phyloP scores from a whole-genome alignment of 805 yeast genomes.

The Saccharomycopsis oosterbeekiorum region DNA sequence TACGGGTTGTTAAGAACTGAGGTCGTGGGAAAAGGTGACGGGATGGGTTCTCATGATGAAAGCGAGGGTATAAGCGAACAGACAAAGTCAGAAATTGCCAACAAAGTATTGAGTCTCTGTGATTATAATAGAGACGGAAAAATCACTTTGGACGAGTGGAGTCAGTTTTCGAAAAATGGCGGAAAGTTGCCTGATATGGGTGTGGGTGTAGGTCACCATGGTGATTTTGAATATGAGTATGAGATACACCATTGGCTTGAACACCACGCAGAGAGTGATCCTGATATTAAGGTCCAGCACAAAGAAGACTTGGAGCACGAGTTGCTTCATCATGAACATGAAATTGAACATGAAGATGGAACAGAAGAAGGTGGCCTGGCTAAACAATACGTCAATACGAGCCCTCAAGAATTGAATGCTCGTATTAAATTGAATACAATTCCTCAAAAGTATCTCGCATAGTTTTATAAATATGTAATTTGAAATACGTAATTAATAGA shows the following conservation, averaged over 20 bases:
- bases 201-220: conserved; percentile 77
- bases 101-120: conserved; percentile 41
- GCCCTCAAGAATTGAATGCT: conserved; percentile 32
- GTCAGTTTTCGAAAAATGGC: conserved; percentile 47
- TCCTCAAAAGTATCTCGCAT: conserved; percentile 27
- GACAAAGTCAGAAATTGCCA: conserved; percentile 44
- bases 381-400: conserved; percentile 26
- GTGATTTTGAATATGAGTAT: conserved; percentile 86
- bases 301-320: conserved; percentile 87
- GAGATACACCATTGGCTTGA: conserved; percentile 93
- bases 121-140: conserved; percentile 60
- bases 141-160: conserved; percentile 62
- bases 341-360: conserved; percentile 46
- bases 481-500: not conserved
- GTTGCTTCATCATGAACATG: conserved; percentile 75
- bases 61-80: conserved; percentile 48
- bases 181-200: conserved; percentile 85
- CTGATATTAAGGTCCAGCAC: conserved; percentile 70
- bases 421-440: conserved; percentile 29
- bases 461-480: not conserved
- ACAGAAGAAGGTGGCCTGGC: conserved; percentile 28
- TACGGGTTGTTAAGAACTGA: conserved; percentile 71
- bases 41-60: conserved; percentile 72
- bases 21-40: conserved; percentile 81
- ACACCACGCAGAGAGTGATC: conserved; percentile 67